Evolutionary conservation across 139 green algal genomes (phyloP).

Genomic region (Eudorina sp.): DNA sequence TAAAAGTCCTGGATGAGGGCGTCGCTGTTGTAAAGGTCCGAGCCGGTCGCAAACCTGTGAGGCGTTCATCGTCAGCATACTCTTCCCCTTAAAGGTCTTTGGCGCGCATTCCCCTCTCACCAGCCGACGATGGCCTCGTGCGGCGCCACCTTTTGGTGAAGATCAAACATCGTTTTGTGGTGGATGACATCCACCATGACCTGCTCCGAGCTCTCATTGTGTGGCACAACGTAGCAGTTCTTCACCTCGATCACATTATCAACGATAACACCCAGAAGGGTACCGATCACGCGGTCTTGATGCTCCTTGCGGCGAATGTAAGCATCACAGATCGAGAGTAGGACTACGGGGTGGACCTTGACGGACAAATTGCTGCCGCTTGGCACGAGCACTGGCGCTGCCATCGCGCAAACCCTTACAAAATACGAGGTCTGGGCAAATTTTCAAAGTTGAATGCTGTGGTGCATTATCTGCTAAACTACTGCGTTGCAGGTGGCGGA

Average conservation of each 20-base stretch:
- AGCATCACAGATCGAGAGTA: slow-evolving; percentile 95
- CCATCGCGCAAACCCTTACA: slow-evolving; percentile 7
- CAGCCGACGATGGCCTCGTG: slow-evolving; percentile 93
- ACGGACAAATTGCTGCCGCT: slow-evolving; percentile 66
- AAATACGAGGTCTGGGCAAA: neutral
- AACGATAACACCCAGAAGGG: slow-evolving; percentile 86
- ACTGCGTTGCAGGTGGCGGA: too few relatives aligned
- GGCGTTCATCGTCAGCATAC: neutral
- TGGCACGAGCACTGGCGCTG: slow-evolving; percentile 49
- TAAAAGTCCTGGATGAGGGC: slow-evolving; percentile 96
- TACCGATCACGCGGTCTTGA: slow-evolving; percentile 95
- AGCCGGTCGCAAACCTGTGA: slow-evolving; percentile 91
- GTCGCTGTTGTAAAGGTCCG: slow-evolving; percentile 83
- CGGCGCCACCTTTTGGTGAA: slow-evolving; percentile 90
- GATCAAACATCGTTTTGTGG: slow-evolving; percentile 93
- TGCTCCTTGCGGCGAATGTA: slow-evolving; percentile 91
- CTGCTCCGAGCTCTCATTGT: slow-evolving; percentile 95
- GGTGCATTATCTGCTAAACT: too few relatives aligned
- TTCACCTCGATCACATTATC: slow-evolving; percentile 88
- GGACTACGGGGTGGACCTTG: slow-evolving; percentile 91
- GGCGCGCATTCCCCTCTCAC: slow-evolving; percentile 62
- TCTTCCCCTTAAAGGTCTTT: neutral
- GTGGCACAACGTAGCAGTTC: slow-evolving; percentile 96
- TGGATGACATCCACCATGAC: slow-evolving; percentile 95
- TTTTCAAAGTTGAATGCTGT: neutral